Evolutionary conservation across 2,329 filamentous ascomycete species (phyloP), one percentile per base, ranked within the genome.

Genomic region (Colletotrichum spaethianum): DNA sequence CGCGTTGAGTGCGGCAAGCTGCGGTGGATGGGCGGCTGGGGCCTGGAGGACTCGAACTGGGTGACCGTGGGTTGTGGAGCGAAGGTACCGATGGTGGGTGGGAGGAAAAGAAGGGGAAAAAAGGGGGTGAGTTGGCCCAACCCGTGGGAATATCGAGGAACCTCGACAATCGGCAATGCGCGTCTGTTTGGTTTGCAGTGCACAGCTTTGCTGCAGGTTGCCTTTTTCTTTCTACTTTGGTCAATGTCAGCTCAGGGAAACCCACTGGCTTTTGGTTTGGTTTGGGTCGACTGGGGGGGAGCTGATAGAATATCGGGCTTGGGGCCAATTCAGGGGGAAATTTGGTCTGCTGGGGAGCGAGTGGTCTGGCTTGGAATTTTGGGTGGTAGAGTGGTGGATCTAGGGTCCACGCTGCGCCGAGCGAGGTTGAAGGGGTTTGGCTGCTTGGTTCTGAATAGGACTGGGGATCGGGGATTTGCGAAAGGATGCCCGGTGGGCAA

Each of bases 301-400:
- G 44, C 42, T 44, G 38, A 60, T 69, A 46, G 65, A 64, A 46
- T 72, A 70, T 69, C 65, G 36, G 65, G 61, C 59, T 72, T 69
- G 60, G 59, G 33, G 67, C 64, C 64, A 67, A 70, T 72, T 72
- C 70, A 72, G 70, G 70, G 69, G 70, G 70, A 72, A 59, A 72
- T 72, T 72, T 72, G 53, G 65, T 63, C 62, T 69, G 65, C 70
- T 63, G 65, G 52, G 53, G 42, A 72, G 52, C 59, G 65, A 64
- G 59, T 64, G 59, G 38, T 60, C 60, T 72, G 61, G 59, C 70
- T 70, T 63, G 69, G 64, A 55, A 69, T 70, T 70, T 31, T 33
- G 65, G 60, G 59, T 64, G 60, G 70, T 64, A 59, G 53, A 56
- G n/a, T 33, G 65, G 70, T 72, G 70, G 70, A 72, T 63, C 70